These are phyloP conservation scores for Colletotrichum zoysiae DNA, from an alignment of 2,329 filamentous ascomycete genomes.

Conservation along the genomic window DNA sequence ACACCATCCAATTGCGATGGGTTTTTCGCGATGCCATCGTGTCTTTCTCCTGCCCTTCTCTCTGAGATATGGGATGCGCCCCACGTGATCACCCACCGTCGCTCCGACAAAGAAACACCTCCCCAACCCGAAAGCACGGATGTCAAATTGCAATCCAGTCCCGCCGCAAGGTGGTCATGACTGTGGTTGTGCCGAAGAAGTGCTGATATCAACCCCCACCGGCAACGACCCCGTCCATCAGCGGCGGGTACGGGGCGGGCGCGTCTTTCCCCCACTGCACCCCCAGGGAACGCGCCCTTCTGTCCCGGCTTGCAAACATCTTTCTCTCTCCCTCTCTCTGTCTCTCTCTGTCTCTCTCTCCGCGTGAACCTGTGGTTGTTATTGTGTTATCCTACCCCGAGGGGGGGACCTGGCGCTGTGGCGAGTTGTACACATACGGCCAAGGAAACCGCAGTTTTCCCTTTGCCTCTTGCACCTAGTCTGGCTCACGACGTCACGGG, in stretches of 20 bases:
- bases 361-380: neutral
- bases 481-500: neutral
- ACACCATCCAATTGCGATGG: constrained; percentile 35
- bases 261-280: constrained; percentile 25
- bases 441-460: neutral
- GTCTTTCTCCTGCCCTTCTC: neutral
- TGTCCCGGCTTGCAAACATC: constrained; percentile 44
- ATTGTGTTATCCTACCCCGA: neutral
- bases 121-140: constrained; percentile 82
- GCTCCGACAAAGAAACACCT: too few species aligned
- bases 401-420: neutral
- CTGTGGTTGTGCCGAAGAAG: constrained; percentile 99
- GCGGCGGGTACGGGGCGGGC: constrained; percentile 44
- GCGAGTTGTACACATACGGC: neutral
- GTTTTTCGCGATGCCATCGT: constrained; percentile 27
- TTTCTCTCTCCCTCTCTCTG: too few species aligned
- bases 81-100: neutral
- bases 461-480: neutral
- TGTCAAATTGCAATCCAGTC: constrained; percentile 99
- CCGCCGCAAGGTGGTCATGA: constrained; percentile 68
- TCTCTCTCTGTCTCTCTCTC: too few species aligned
- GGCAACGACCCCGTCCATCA: constrained; percentile 46
- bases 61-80: too few species aligned
- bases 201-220: constrained; percentile 79
- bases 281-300: constrained; percentile 34